Evolutionary conservation across 2,329 filamentous ascomycete species (phyloP).

Genomic region (Fusarium domesticum): DNA sequence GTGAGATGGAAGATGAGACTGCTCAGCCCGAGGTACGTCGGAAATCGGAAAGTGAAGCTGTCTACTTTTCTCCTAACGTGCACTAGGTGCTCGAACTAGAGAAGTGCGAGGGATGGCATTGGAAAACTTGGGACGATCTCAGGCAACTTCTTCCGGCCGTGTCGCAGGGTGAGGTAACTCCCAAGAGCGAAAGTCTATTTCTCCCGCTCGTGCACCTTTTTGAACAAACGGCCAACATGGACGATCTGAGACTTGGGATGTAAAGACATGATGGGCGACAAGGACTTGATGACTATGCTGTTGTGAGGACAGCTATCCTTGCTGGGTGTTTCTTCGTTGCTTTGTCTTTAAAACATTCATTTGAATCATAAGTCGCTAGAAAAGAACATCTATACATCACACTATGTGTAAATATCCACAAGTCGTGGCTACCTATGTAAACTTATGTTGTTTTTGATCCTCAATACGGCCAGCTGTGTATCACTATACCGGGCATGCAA

Average conservation of each 20-base stretch:
- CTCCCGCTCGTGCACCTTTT: conserved; percentile 34
- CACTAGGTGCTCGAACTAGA: conserved; percentile 43
- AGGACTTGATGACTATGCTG: no score
- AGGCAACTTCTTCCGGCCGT: conserved; percentile 21
- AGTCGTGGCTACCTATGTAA: no score
- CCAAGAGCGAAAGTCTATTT: conserved; percentile 29
- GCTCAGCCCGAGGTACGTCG: conserved; percentile 52
- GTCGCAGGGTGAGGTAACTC: conserved; percentile 10
- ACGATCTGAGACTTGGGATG: conserved; percentile 15
- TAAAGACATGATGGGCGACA: background rate
- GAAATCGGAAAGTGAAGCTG: background rate
- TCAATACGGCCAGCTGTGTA: conserved; percentile 1
- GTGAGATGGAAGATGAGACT: conserved; percentile 44
- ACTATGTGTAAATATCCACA: no score
- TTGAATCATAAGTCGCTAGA: no score
- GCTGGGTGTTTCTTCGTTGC: no score
- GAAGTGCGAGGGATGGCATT: conserved; percentile 52
- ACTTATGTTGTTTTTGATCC: no score
- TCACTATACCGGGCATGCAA: conserved; percentile 27
- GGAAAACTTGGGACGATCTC: conserved; percentile 46
- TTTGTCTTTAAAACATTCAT: no score
- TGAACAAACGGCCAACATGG: conserved; percentile 20
- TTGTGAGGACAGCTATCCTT: no score
- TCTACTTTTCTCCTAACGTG: conserved; percentile 2
- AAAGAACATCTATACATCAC: no score